Percentiles rank a stretch among this genome's conserved stretches.
These are phyloP conservation scores for Wickerhamiella bombiphila DNA, from an alignment of 805 yeast species.

Conservation along the genomic window DNA sequence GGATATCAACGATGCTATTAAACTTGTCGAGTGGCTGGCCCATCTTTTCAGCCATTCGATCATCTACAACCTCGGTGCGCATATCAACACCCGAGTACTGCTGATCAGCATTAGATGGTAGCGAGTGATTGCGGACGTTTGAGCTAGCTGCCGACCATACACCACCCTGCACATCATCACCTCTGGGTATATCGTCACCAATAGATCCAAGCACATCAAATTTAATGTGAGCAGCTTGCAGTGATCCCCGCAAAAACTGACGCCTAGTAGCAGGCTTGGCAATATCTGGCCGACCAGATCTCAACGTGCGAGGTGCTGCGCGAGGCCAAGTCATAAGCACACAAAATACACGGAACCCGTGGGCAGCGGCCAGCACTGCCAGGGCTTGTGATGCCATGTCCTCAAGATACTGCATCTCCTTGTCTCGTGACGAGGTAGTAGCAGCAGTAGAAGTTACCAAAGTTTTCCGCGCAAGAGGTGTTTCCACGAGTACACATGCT, in stretches of 20 bases:
- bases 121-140: conserved; percentile 41
- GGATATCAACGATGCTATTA: conserved; percentile 50
- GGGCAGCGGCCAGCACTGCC: conserved; percentile 37
- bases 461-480: conserved; percentile 35
- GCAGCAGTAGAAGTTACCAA: conserved; percentile 26
- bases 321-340: conserved; percentile 68
- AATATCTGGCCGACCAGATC: conserved; percentile 80
- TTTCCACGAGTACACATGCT: conserved; percentile 76
- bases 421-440: conserved; percentile 5
- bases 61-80: conserved; percentile 63
- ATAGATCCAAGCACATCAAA: conserved; percentile 38
- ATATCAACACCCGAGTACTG: conserved; percentile 76
- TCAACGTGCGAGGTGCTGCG: conserved; percentile 65
- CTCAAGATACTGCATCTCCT: conserved; percentile 28
- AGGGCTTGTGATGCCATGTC: conserved; percentile 35
- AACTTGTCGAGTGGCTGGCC: conserved; percentile 56
- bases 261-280: conserved; percentile 79
- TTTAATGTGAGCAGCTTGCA: conserved; percentile 68
- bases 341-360: conserved; percentile 67
- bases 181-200: conserved; percentile 53
- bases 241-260: conserved; percentile 60
- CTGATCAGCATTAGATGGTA: conserved; percentile 41
- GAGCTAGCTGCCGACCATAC: conserved; percentile 74
- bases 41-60: conserved; percentile 56
- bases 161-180: conserved; percentile 66